Evolutionary conservation across 768 basidiomycete genomes (phyloP), one percentile per base, ranked within the genome.

Genomic region (Gloeophyllum trabeum): DNA sequence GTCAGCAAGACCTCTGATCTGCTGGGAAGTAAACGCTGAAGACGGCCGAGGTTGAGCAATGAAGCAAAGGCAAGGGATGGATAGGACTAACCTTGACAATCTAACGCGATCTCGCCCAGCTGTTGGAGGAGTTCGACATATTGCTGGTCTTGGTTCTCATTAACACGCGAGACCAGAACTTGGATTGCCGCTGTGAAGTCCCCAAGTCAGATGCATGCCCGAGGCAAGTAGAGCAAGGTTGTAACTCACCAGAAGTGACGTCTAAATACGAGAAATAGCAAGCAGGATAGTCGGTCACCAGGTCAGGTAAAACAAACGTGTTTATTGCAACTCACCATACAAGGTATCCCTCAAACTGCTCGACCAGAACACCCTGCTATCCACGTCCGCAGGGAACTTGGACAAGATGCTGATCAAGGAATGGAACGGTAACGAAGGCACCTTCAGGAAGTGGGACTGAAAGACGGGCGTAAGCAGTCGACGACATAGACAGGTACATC

Each of bases 401-500:
- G 71, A 73, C 46, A 90, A 54, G 41, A 87, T 69, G 46, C 81
- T 81, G 46, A 79, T 69, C 35, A 91, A 67, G n/a, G 72, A 76
- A 55, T 88, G 75, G 65, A 84, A 89, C 0, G 88, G 88, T 35
- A 91, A 67, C 2, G 75, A 79, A 2, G 86, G 80, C 21, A 83
- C 83, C 63, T 91, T 91, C 51, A 91, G 65, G 66, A 90, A 91
- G 55, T 87, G 88, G 14, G 84, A 80, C 84, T 89, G 50, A 1
- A 41, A 44, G 35, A 6, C 4, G 5, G 21, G 5, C 35, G 14
- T 21, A 38, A 20, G 14, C 6, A 18, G 20, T 30, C 28, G n/a
- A 5, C 20, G 22, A 24, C 4, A 26, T 42, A 24, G n/a, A 47
- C 39, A 37, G 28, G 5, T 4, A 49, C 5, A 24, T 3, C 3